Conservation (phyloP, 1,139 yeast species). For the Taphrina pruni region DNA sequence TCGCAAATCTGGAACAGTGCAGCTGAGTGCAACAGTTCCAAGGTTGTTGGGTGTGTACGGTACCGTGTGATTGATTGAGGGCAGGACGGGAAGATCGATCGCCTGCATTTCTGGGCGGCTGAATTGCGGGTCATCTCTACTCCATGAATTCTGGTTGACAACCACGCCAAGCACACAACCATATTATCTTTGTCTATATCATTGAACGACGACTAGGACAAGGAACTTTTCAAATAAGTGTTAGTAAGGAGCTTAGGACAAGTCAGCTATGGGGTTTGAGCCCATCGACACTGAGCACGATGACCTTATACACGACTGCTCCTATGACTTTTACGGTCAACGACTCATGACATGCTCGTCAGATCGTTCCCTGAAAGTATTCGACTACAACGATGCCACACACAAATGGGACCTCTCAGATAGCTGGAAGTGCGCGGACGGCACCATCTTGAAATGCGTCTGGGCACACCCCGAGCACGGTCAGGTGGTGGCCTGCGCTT, state of each 20-base stretch:
- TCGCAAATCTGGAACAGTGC: too few species aligned
- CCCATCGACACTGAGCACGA: conserved; percentile 79
- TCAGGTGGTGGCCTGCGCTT: conserved; percentile 81
- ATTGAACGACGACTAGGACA: too few species aligned
- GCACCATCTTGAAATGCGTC: conserved; percentile 76
- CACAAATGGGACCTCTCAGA: conserved; percentile 77
- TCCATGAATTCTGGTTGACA: not conserved
- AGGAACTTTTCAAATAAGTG: too few species aligned
- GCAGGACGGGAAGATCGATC: too few species aligned
- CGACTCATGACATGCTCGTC: conserved; percentile 91
- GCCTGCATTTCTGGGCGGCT: not conserved
- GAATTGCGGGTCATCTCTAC: conserved; percentile 17
- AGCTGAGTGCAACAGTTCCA: too few species aligned
- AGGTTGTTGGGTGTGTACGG: too few species aligned
- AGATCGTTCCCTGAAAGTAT: conserved; percentile 88
- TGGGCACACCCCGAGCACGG: conserved; percentile 98
- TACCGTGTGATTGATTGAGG: too few species aligned
- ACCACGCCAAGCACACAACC: not conserved
- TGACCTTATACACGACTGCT: conserved; percentile 84
- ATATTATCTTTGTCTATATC: too few species aligned
- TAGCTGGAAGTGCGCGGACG: conserved; percentile 94
- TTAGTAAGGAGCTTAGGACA: too few species aligned
- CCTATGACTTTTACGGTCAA: conserved; percentile 81
- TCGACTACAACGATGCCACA: conserved; percentile 57
- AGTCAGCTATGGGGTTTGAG: conserved; percentile 21